phyloP scores from a whole-genome alignment of 345 rosid genomes.

The Salix exigua region DNA sequence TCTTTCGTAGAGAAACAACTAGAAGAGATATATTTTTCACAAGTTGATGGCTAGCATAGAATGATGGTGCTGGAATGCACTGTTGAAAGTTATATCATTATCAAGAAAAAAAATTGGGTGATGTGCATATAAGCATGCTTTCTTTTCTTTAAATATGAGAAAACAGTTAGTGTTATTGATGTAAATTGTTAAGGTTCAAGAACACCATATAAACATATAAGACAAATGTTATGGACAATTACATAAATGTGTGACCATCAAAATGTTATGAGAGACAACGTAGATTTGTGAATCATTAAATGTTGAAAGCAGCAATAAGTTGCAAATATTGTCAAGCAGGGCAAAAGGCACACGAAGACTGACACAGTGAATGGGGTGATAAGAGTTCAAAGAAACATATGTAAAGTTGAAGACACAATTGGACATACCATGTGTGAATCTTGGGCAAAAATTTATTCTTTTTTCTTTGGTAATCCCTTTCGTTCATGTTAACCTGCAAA shows the following conservation, averaged over 20 bases:
- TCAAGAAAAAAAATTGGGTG: not conserved
- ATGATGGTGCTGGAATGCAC: too few species aligned
- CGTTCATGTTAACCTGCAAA: conserved; percentile 88
- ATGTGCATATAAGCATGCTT: not conserved
- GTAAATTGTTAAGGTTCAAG: not conserved
- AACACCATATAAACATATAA: not conserved
- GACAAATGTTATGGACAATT: too few species aligned
- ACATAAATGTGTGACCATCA: too few species aligned
- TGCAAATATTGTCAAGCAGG: not conserved
- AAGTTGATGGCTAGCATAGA: too few species aligned
- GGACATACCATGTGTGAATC: conserved; percentile 88
- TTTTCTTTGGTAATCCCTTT: conserved; percentile 92
- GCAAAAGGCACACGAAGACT: not conserved
- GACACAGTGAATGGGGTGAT: not conserved
- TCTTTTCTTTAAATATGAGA: not conserved
- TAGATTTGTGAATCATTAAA: too few species aligned
- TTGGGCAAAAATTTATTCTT: conserved; percentile 95
- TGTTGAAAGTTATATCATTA: not conserved
- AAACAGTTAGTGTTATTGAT: not conserved
- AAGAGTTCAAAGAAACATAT: not conserved
- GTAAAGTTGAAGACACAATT: not conserved
- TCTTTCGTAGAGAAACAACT: not conserved
- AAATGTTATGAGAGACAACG: too few species aligned
- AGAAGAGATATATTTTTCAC: not conserved
- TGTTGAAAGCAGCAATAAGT: too few species aligned